Base-by-base conservation (phyloP, 2,329 filamentous ascomycete species). In the Aschersonia sp. region DNA sequence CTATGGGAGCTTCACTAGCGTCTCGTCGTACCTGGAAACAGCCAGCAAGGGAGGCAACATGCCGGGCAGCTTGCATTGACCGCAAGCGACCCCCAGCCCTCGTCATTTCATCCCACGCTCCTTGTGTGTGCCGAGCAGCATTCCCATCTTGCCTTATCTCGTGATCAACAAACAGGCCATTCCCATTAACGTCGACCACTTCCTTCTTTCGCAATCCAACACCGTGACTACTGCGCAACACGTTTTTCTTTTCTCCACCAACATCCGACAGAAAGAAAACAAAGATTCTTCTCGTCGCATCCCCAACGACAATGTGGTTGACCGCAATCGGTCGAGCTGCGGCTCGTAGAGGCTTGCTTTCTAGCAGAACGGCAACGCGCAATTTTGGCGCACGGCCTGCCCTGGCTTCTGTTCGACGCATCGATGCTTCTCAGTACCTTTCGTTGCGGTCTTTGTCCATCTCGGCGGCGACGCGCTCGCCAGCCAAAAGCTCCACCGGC, bases 291-390 rank as follows among this genome's bases (percentile, higher is more conserved):
- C 22, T 22, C 4, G 22, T 22, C 22, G 22, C 22, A 22, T 22
- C 22, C 22, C 22, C 22, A 22, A 22, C 22, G 22, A 22, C 22
- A 3, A 37, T 37, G 35, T 37, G 73, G 70, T 57, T 72, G 51
- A 65, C 63, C 46, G 59, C 63, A 32, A 57, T 71, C 52, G 62
- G 63, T 52, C 63, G 67, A 52, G 62, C 59, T 47, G 63, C 64
- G 47, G 58, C 61, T 50, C 61, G 60, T 56, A 66, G 66, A 53
- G 54, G 59, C 46, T 53, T 58, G 44, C 50, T 54, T 47, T 45
- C 54, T 11, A 47, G 22, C 47, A 46, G 14, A 37, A 32, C 12
- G 41, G 47, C 53, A 42, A 49, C 56, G n/a, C 49, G 52, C 56
- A 52, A 53, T 52, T 53, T 55, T 49, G 50, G 46, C 46, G 50